These are phyloP conservation scores for Pinus taeda DNA, from an alignment of 75 land plant genomes.

Conservation along the genomic window DNA sequence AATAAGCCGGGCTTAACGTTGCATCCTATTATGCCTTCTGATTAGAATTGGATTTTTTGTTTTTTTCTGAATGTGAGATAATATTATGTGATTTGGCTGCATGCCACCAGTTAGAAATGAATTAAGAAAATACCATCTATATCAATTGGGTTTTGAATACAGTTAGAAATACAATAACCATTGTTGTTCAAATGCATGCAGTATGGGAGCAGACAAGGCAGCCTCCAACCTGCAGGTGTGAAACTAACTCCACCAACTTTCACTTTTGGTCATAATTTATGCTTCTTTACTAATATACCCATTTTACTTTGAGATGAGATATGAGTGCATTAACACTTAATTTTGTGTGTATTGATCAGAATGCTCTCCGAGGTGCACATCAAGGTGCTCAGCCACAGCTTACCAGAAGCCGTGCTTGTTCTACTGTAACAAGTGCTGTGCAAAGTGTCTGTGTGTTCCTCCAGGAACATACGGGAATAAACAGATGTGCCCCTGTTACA, in stretches of 20 bases:
- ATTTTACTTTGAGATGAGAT: not conserved
- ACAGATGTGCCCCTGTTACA: constrained; percentile 33
- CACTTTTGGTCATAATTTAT: not conserved
- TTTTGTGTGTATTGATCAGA: not conserved
- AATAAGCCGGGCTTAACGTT: no score
- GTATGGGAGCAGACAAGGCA: constrained; percentile 22
- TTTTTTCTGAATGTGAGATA: no score
- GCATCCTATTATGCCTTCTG: no score
- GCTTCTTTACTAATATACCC: not conserved
- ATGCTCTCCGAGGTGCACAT: constrained; percentile 9
- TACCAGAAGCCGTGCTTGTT: constrained; percentile 22
- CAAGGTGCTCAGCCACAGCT: constrained; percentile 21
- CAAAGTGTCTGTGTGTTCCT: constrained; percentile 31
- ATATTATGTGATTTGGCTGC: no score
- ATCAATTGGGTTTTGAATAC: no score
- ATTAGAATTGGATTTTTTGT: no score
- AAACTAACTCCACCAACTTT: not conserved
- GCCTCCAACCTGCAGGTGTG: constrained; percentile 25
- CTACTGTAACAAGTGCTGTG: constrained; percentile 30
- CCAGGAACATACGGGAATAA: constrained; percentile 34
- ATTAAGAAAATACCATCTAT: no score
- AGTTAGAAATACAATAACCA: no score
- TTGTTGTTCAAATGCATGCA: not conserved
- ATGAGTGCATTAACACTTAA: not conserved
- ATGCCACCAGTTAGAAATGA: no score